Evolutionary conservation across 768 basidiomycete species (phyloP), one percentile per base, ranked within the genome.

Genomic region (Kwoniella bestiolae): DNA sequence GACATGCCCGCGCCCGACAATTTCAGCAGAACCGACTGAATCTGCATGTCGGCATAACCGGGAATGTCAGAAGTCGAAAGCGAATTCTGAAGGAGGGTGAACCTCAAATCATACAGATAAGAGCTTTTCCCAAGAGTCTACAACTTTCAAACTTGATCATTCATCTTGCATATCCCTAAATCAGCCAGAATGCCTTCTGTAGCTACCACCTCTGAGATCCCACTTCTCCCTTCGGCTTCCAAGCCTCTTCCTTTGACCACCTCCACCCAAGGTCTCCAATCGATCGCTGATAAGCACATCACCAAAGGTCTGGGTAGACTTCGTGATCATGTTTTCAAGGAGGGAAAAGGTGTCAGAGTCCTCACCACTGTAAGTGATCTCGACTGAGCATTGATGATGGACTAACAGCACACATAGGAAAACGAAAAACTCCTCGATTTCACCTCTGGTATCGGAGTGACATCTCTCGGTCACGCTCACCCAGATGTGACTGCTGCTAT

Each of bases 391-490:
- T 5, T 31, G 14, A 8, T 1, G 11, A 23, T 0, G 5, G 49
- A 29, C n/a, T 25, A 51, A 11, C 18, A 32, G 50, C n/a, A 49
- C 51, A 46, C n/a, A 9, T 29, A 72, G 70, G 72, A 73, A 0
- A 91, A 91, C 4, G 84, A 86, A 60, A 85, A 83, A 72, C 77
- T 91, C 76, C 84, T 96, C 55, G 94, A 96, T 80, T 94, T 94
- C 74, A 92, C 90, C 3, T 86, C 86, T 73, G 93, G 93, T 2
- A 94, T 79, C 56, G 73, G 90, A 32, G 92, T 95, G 2, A 91
- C 91, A 0, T 88, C 87, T 75, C 85, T 94, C 25, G 92, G 91
- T 89, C 62, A 68, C 52, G 63, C 69, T 31, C 77, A 79, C 55
- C 77, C 77, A 3, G 73, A 62, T 44, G 72, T 79, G 61, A 76